Percentiles rank a stretch among this genome's conserved stretches.
phyloP scores from a whole-genome alignment of 164 flowering plant species.

The Chloranthus sessilifolius region DNA sequence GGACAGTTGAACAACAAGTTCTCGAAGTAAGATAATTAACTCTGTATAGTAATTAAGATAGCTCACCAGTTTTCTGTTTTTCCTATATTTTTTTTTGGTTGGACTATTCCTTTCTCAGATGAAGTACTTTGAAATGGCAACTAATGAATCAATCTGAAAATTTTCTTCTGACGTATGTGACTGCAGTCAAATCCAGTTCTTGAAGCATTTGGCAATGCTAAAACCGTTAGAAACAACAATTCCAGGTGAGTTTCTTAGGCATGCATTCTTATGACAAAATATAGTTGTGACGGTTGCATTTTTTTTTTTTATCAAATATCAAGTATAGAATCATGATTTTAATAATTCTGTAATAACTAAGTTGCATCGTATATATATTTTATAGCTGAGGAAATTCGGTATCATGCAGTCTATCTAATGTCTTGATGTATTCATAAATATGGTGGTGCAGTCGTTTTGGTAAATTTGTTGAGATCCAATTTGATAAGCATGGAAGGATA shows the following conservation, averaged over 20 bases:
- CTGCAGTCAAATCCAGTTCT: slow-evolving; percentile 91
- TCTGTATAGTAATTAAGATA: slow-evolving; percentile 12
- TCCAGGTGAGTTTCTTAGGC: slow-evolving; percentile 52
- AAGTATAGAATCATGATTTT: background rate
- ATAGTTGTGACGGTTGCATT: background rate
- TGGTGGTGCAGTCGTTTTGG: slow-evolving; percentile 70
- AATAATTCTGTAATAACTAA: slow-evolving; percentile 1
- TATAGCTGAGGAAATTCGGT: background rate
- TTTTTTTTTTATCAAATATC: background rate
- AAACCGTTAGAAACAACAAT: slow-evolving; percentile 78
- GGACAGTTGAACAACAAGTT: slow-evolving; percentile 79
- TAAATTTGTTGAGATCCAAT: slow-evolving; percentile 87
- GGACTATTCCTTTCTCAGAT: background rate
- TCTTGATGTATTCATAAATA: background rate
- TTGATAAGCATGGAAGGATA: slow-evolving; percentile 71
- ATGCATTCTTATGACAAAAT: background rate
- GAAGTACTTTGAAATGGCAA: background rate
- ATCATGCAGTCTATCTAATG: too few species aligned
- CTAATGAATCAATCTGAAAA: slow-evolving; percentile 6
- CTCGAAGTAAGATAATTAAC: slow-evolving; percentile 53
- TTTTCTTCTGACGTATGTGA: slow-evolving; percentile 12
- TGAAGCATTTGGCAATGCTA: slow-evolving; percentile 94
- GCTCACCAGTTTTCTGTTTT: background rate
- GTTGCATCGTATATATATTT: too few species aligned
- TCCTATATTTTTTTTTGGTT: background rate